Percentiles rank a stretch among this genome's conserved stretches.
These are phyloP conservation scores for Micromonas commoda DNA, from an alignment of 139 green algal species.

Conservation along the genomic window DNA sequence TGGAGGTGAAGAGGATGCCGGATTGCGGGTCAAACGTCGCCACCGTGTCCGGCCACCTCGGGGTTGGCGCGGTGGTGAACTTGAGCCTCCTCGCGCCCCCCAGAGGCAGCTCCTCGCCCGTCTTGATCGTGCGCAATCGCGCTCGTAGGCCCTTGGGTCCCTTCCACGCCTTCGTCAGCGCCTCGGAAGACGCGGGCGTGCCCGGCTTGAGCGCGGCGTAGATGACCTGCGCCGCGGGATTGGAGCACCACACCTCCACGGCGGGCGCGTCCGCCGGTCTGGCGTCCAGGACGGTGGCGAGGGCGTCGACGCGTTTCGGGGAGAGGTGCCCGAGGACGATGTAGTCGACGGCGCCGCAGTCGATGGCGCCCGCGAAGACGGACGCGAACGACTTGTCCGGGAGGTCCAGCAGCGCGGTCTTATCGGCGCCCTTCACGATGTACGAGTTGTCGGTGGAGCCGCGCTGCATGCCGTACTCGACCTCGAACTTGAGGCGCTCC, in stretches of 20 bases:
- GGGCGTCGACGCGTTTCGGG: slow-evolving; percentile 64
- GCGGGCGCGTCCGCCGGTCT: neutral
- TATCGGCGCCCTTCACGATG: slow-evolving; percentile 49
- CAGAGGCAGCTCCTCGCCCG: neutral
- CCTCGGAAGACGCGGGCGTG: slow-evolving; percentile 4
- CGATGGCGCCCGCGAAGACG: slow-evolving; percentile 53
- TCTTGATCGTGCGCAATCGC: neutral
- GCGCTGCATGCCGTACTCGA: slow-evolving; percentile 73
- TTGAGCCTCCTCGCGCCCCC: slow-evolving; percentile 30
- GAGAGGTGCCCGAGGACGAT: slow-evolving; percentile 80
- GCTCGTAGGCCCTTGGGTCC: slow-evolving; percentile 3
- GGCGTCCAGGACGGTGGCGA: slow-evolving; percentile 58
- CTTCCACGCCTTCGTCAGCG: slow-evolving; percentile 17
- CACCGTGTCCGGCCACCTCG: slow-evolving; percentile 85
- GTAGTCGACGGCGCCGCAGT: slow-evolving; percentile 30
- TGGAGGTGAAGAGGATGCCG: slow-evolving; percentile 66
- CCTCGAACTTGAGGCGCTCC: slow-evolving; percentile 43
- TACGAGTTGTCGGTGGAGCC: slow-evolving; percentile 90
- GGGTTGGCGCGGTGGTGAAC: slow-evolving; percentile 64
- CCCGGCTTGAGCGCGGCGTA: slow-evolving; percentile 1
- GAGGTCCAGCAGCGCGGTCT: slow-evolving; percentile 46
- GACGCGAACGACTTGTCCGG: slow-evolving; percentile 63
- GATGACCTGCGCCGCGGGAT: slow-evolving; percentile 50
- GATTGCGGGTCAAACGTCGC: slow-evolving; percentile 47
- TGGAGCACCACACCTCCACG: slow-evolving; percentile 67